Conservation (phyloP, 139 green algal genomes). For the Chlorella sp. region DNA sequence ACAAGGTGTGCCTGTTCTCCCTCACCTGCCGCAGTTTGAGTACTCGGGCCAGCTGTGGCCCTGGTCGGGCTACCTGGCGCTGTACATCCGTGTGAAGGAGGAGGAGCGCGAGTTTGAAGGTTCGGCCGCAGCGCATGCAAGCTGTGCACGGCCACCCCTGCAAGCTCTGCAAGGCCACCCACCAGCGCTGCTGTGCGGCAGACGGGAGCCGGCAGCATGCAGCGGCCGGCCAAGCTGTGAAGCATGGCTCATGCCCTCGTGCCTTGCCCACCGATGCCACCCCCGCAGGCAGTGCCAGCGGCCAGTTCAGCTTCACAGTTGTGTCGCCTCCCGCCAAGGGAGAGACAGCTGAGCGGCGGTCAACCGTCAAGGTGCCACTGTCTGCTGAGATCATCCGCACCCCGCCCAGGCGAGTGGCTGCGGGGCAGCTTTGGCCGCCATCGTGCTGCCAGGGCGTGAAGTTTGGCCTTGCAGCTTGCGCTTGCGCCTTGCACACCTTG, state of each 20-base stretch:
- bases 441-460: too few relatives aligned
- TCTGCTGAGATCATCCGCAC: constrained; percentile 73
- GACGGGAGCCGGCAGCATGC: too few relatives aligned
- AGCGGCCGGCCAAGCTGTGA: too few relatives aligned
- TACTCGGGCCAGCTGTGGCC: constrained; percentile 87
- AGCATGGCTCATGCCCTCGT: too few relatives aligned
- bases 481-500: too few relatives aligned
- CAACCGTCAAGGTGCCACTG: constrained; percentile 72
- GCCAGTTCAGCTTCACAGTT: constrained; percentile 78
- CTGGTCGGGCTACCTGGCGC: constrained; percentile 93
- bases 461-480: too few relatives aligned
- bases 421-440: too few relatives aligned
- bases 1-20: not conserved
- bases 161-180: too few relatives aligned
- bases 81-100: constrained; percentile 85
- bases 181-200: too few relatives aligned
- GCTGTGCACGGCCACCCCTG: too few relatives aligned
- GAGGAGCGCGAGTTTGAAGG: constrained; percentile 51
- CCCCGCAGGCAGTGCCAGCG: constrained; percentile 29
- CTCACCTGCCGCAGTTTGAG: constrained; percentile 16
- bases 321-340: constrained; percentile 69
- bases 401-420: constrained; percentile 57
- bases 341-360: constrained; percentile 38
- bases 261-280: too few relatives aligned
- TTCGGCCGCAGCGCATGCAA: too few relatives aligned